phyloP scores from a whole-genome alignment of 1,284 basidiomycete genomes.

The Mycena sp. region DNA sequence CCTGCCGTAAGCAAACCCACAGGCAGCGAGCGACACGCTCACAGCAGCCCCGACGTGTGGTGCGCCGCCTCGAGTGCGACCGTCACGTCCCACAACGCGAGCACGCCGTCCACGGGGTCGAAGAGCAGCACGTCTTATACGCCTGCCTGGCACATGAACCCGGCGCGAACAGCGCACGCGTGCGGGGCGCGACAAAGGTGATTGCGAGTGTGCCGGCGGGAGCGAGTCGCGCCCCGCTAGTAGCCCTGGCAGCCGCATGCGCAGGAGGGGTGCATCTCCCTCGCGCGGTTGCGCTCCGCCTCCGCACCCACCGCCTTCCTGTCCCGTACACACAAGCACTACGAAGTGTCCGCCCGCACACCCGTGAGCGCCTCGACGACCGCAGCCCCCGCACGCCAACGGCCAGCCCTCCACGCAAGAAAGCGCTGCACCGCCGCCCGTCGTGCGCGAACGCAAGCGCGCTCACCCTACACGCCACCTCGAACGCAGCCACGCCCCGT shows the following conservation, averaged over 20 bases:
- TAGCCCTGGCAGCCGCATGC: conserved; percentile 54
- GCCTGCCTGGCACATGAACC: conserved; percentile 65
- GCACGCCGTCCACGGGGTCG: too few species aligned
- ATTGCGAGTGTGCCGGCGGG: too few species aligned
- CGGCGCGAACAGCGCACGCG: too few species aligned
- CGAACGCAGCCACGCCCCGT: too few species aligned
- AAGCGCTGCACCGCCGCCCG: conserved; percentile 19
- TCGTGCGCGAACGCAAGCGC: conserved; percentile 17
- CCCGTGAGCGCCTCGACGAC: conserved; percentile 67
- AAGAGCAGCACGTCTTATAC: conserved; percentile 64
- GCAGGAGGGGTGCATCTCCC: conserved; percentile 64
- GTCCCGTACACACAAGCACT: conserved; percentile 75
- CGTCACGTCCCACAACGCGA: too few species aligned
- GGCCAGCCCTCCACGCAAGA: conserved; percentile 21
- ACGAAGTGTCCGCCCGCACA: conserved; percentile 72
- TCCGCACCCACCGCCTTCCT: conserved; percentile 74
- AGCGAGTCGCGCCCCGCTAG: conserved; percentile 34
- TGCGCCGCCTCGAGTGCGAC: too few species aligned
- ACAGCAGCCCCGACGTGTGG: conserved; percentile 33
- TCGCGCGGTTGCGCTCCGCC: conserved; percentile 60
- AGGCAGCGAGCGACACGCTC: conserved; percentile 31
- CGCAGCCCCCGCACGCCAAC: conserved; percentile 45
- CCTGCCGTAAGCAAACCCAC: conserved; percentile 32
- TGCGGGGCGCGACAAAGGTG: too few species aligned
- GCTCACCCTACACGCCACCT: too few species aligned